Percentiles rank a stretch among this genome's conserved stretches.
These are phyloP conservation scores for Speleostelium caveatum DNA, from an alignment of 78 protist species.

Conservation along the genomic window DNA sequence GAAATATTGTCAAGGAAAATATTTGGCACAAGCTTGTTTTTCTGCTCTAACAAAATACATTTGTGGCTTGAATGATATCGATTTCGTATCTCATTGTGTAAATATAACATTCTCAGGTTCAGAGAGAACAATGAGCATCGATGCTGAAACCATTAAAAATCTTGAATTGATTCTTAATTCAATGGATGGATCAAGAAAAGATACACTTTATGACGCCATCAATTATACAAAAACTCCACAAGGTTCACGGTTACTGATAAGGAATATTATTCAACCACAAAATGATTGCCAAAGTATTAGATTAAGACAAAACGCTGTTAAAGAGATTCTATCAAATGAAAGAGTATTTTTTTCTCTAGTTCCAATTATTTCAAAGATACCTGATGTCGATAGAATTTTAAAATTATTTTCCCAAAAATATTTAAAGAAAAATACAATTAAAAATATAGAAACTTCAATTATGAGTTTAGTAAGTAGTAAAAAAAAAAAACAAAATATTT, in stretches of 20 bases:
- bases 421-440: background rate
- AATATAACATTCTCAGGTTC: conserved; percentile 21
- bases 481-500: background rate
- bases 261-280: conserved; percentile 55
- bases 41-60: conserved; percentile 34
- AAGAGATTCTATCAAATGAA: conserved; percentile 33
- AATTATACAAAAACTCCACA: conserved; percentile 42
- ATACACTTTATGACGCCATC: conserved; percentile 36
- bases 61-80: conserved; percentile 34
- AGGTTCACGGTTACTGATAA: conserved; percentile 52
- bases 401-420: conserved; percentile 14
- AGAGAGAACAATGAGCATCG: conserved; percentile 58
- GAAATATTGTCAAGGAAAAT: background rate
- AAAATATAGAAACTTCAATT: conserved; percentile 12
- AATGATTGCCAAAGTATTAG: conserved; percentile 35
- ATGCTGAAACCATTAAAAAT: conserved; percentile 65
- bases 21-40: conserved; percentile 30
- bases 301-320: conserved; percentile 49
- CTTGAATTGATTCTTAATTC: conserved; percentile 45
- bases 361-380: conserved; percentile 33
- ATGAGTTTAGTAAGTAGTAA: conserved; percentile 7
- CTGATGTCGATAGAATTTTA: conserved; percentile 43
- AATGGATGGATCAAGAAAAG: conserved; percentile 50
- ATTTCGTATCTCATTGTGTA: conserved; percentile 22
- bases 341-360: background rate